A percentile compares a stretch with the other conserved stretches of the same genome.
Evolutionary conservation across 1,284 basidiomycete genomes (phyloP).

Genomic region (Exobasidium rhododendri): DNA sequence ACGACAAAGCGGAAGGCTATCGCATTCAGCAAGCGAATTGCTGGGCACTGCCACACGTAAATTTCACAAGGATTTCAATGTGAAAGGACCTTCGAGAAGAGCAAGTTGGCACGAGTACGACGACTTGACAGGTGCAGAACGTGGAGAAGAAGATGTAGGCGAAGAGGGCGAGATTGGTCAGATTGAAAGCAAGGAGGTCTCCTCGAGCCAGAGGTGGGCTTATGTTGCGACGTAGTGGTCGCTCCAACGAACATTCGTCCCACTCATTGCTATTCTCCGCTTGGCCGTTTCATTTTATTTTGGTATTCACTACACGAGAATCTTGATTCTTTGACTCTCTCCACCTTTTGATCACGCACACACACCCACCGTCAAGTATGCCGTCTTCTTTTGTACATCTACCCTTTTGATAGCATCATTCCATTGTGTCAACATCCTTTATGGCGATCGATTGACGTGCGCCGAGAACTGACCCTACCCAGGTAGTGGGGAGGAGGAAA

Average conservation of each 20-base stretch:
- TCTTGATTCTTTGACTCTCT: too few species aligned
- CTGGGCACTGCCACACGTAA: constrained; percentile 21
- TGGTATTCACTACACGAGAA: too few species aligned
- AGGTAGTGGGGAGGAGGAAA: too few species aligned
- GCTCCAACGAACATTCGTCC: background rate
- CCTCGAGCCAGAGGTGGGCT: constrained; percentile 41
- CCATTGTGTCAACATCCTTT: too few species aligned
- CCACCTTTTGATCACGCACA: too few species aligned
- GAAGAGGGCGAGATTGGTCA: constrained; percentile 50
- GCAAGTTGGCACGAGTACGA: constrained; percentile 47
- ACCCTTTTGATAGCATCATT: too few species aligned
- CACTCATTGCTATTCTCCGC: background rate
- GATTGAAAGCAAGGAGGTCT: constrained; percentile 42
- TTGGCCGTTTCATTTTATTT: constrained; percentile 1
- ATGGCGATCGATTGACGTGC: too few species aligned
- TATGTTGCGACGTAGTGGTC: constrained; percentile 24
- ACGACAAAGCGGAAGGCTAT: background rate
- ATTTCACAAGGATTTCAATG: constrained; percentile 17
- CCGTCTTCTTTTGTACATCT: too few species aligned
- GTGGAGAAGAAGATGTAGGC: constrained; percentile 52
- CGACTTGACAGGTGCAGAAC: constrained; percentile 47
- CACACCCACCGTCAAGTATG: too few species aligned
- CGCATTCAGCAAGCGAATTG: constrained; percentile 6
- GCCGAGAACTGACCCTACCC: too few species aligned
- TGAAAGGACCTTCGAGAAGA: constrained; percentile 15